Evolutionary conservation across 768 basidiomycete species (phyloP), one percentile per base, ranked within the genome.

Genomic region (Leucogyrophana mollusca): DNA sequence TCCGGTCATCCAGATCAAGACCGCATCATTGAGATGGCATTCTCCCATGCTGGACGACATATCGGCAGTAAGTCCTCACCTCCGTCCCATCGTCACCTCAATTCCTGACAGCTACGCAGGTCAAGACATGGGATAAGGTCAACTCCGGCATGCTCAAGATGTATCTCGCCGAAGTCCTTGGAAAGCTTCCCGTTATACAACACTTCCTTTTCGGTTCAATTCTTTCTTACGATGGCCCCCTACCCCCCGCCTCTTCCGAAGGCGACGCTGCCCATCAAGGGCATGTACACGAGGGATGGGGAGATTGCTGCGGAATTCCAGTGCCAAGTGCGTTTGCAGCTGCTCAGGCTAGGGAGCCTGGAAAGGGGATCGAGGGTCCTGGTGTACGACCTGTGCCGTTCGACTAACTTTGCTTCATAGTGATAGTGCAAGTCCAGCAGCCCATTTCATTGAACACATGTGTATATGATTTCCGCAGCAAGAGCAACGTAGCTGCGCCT

Each of bases 31-130:
- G 1, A 79, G 93, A 42, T 99, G 95, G 95, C 95, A 99, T 69
- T 96, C 93, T 0, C 95, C 95, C 1, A 98, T 99, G 95, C 79
- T 99, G 6, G 92, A 97, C 64, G 95, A 98, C 59, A 98, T 98
- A 45, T 94, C 93, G 1, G 92, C 87, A 0, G 93, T 69, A 50
- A 34, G 74, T 57, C 7, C 8, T 3, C 5, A 1, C 45, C 43
- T 40, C 21, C 32, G 17, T 30, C 7, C 27, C 27, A 30, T 21
- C 33, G 11, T 14, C 20, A 34, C 39, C 21, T 9, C 43, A 36
- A 10, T 34, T 40, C 45, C 38, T 42, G 41, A 33, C n/a, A 8
- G 22, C 8, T 22, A 40, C 45, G 18, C 35, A 73, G 85, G 85
- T 91, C 3, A 92, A 89, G 66, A 85, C 89, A 9, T 98, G 95